A percentile compares a stretch with the other conserved stretches of the same genome.
Conservation (phyloP, 192 early-diverging fungal species). For the Rhizophagus sp. region DNA sequence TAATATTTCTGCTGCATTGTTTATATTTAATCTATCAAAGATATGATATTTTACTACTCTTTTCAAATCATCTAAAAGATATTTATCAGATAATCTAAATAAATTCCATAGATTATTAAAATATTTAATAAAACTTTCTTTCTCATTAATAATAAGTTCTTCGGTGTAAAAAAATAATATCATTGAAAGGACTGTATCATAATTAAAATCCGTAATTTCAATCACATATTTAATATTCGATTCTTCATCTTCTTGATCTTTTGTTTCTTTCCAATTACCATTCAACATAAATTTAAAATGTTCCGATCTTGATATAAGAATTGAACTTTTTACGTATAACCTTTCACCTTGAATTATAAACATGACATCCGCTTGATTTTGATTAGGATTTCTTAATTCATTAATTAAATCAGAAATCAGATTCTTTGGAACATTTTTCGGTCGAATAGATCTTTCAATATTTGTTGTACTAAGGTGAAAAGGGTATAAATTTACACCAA, state of each 20-base stretch:
- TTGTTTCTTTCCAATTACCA: constrained; percentile 17
- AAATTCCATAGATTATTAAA: background rate
- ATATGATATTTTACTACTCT: background rate
- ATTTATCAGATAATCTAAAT: constrained; percentile 7
- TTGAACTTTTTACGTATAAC: constrained; percentile 14
- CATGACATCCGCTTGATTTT: constrained; percentile 13
- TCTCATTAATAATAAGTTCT: background rate
- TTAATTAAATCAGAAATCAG: background rate
- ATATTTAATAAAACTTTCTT: background rate
- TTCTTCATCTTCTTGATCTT: background rate
- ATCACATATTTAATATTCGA: background rate
- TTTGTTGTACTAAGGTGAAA: no score
- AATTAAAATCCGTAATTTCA: background rate
- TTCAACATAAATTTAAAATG: constrained; percentile 26
- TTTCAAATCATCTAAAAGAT: constrained; percentile 1
- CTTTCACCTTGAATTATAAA: constrained; percentile 11
- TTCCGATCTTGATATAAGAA: constrained; percentile 5
- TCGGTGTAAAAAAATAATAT: constrained; percentile 5
- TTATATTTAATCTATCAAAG: background rate
- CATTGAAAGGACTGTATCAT: background rate
- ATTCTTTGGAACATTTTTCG: background rate
- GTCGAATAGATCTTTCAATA: background rate
- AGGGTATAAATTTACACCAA: no score
- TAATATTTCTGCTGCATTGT: background rate
- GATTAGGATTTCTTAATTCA: background rate